Percentiles rank a stretch among this genome's conserved stretches.
These are phyloP conservation scores for Thelephora ganbajun DNA, from an alignment of 768 basidiomycete species.

Conservation along the genomic window DNA sequence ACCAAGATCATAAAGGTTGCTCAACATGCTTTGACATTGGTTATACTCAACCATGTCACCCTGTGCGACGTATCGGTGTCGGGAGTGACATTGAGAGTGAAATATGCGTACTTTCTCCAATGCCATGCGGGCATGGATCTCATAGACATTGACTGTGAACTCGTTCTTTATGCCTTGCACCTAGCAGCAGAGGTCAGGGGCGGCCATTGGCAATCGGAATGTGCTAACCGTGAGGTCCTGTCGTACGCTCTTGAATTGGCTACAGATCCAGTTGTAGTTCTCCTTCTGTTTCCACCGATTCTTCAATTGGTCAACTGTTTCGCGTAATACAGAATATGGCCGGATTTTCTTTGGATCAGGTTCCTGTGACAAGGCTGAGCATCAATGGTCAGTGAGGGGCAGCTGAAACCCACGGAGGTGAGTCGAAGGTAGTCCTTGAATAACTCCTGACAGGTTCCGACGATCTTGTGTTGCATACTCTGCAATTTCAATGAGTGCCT, in stretches of 20 bases:
- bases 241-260: conserved; percentile 93
- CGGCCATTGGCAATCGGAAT: conserved; percentile 5
- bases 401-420: conserved; percentile 53
- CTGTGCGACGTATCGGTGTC: conserved; percentile 27
- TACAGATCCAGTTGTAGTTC: conserved; percentile 86
- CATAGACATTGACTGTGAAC: conserved; percentile 94
- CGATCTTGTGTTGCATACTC: conserved; percentile 80
- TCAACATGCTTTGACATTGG: conserved; percentile 87
- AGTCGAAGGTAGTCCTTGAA: conserved; percentile 95
- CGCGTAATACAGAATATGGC: conserved; percentile 70
- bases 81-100: conserved; percentile 1
- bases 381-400: conserved; percentile 1
- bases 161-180: conserved; percentile 99
- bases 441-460: conserved; percentile 75
- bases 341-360: conserved; percentile 91
- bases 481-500: background rate
- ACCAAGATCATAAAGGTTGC: conserved; percentile 84
- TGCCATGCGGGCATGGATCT: conserved; percentile 96
- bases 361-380: conserved; percentile 42
- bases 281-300: conserved; percentile 70
- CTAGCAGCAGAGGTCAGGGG: conserved; percentile 25
- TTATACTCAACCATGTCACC: conserved; percentile 98
- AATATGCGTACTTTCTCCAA: conserved; percentile 60
- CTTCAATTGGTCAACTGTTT: conserved; percentile 80
- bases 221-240: conserved; percentile 90